phyloP scores from a whole-genome alignment of 306 rosid genomes.

The Lupinus albus region DNA sequence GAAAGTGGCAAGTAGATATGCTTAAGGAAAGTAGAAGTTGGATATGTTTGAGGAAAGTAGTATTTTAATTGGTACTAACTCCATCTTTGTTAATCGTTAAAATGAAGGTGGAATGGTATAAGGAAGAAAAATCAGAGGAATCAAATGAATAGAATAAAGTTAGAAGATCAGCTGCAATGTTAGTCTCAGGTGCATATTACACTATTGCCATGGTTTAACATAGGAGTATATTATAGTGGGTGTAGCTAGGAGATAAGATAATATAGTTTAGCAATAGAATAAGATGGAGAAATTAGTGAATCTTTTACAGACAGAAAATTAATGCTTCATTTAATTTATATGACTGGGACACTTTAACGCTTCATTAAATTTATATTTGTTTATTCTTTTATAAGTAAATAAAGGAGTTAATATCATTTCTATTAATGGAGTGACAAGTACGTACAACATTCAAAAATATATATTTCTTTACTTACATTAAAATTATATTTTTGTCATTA shows the following conservation, averaged over 20 bases:
- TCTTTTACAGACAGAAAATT: neutral
- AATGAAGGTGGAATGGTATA: constrained; percentile 12
- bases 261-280: neutral
- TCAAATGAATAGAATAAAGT: neutral
- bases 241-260: constrained; percentile 1
- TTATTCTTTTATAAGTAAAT: too few relatives aligned
- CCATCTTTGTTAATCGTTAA: neutral
- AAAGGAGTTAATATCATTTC: too few relatives aligned
- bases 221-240: neutral
- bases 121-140: constrained; percentile 20
- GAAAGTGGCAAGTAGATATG: constrained; percentile 1
- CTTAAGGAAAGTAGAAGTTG: too few relatives aligned
- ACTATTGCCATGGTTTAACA: neutral
- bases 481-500: too few relatives aligned
- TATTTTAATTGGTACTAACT: neutral
- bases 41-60: neutral
- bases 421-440: too few relatives aligned
- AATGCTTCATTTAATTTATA: neutral
- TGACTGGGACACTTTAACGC: neutral
- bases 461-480: too few relatives aligned
- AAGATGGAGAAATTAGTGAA: neutral
- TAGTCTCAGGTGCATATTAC: neutral
- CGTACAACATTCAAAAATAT: too few relatives aligned
- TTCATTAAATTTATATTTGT: too few relatives aligned
- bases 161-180: neutral